These are phyloP conservation scores for Kitagawia praeruptora DNA, from an alignment of 129 eudicot genomes.

Conservation along the genomic window DNA sequence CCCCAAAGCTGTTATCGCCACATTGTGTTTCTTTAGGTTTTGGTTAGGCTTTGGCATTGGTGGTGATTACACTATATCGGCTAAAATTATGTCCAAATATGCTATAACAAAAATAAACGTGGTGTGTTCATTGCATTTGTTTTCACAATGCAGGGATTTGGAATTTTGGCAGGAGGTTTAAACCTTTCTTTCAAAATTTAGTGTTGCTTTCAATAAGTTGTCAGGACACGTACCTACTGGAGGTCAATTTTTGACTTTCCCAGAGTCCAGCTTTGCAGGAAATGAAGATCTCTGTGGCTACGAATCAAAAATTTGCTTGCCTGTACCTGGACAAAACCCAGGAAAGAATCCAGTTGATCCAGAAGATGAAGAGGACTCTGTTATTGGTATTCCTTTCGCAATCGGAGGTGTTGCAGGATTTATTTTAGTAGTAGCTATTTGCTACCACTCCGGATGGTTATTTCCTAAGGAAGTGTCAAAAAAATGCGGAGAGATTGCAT, in stretches of 20 bases:
- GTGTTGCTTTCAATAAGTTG: background rate
- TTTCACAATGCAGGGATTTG: too few relatives aligned
- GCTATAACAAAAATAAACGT: too few relatives aligned
- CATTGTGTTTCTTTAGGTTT: too few relatives aligned
- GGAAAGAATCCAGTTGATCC: too few relatives aligned
- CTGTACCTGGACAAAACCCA: background rate
- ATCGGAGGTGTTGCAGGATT: background rate
- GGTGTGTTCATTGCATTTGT: too few relatives aligned
- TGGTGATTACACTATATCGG: too few relatives aligned
- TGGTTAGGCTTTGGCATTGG: too few relatives aligned
- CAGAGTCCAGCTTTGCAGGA: background rate
- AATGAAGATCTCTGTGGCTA: background rate
- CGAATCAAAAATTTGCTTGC: background rate
- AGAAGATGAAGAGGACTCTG: background rate
- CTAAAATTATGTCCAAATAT: too few relatives aligned
- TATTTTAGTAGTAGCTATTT: background rate
- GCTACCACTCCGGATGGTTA: slow-evolving; percentile 2
- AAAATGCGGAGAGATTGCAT: background rate
- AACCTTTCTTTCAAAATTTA: background rate
- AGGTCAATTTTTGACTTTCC: background rate
- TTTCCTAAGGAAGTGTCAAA: background rate
- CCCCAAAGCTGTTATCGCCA: too few relatives aligned
- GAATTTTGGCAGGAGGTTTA: too few relatives aligned
- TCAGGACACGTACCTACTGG: background rate
- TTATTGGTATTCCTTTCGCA: slow-evolving; percentile 1